A percentile compares a stretch with the other conserved stretches of the same genome.
These are phyloP conservation scores for Alternaria sp. DNA, from an alignment of 2,329 filamentous ascomycete genomes.

Conservation along the genomic window DNA sequence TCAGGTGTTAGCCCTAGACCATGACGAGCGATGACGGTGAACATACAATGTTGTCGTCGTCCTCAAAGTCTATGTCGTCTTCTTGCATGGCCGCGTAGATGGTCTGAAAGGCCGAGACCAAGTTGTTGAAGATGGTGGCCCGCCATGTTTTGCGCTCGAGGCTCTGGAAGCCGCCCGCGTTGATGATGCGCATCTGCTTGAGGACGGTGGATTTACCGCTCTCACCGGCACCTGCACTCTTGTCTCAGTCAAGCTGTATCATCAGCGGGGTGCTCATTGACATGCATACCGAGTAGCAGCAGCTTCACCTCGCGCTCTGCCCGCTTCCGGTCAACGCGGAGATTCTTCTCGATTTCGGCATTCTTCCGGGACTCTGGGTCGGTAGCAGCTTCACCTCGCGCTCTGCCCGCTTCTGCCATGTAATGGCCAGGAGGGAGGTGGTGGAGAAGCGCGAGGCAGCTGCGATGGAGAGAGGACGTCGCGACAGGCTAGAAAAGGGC, in stretches of 20 bases:
- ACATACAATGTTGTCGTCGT: constrained; percentile 79
- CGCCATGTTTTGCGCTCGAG: constrained; percentile 93
- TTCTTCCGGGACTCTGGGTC: constrained; percentile 60
- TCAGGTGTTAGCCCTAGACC: constrained; percentile 10
- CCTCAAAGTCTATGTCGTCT: constrained; percentile 79
- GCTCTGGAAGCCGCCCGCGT: constrained; percentile 88
- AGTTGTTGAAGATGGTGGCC: constrained; percentile 93
- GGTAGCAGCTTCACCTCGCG: constrained; percentile 81
- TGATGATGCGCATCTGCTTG: constrained; percentile 99
- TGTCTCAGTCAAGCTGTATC: constrained; percentile 34
- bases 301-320: constrained; percentile 91
- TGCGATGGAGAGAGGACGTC: constrained; percentile 13
- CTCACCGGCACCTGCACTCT: constrained; percentile 82
- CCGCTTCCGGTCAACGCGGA: constrained; percentile 87
- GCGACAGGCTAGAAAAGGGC: constrained; percentile 14
- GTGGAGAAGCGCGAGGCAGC: constrained; percentile 11
- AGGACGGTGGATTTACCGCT: constrained; percentile 96
- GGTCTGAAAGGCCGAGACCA: constrained; percentile 89
- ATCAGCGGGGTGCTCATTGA: background rate
- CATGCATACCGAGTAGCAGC: constrained; percentile 79
- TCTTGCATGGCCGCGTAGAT: constrained; percentile 92
- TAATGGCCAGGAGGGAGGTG: constrained; percentile 18
- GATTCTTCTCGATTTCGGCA: constrained; percentile 82
- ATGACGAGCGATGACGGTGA: background rate
- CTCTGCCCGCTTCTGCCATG: constrained; percentile 73